phyloP scores from a whole-genome alignment of 345 rosid species.

The Adansonia digitata region DNA sequence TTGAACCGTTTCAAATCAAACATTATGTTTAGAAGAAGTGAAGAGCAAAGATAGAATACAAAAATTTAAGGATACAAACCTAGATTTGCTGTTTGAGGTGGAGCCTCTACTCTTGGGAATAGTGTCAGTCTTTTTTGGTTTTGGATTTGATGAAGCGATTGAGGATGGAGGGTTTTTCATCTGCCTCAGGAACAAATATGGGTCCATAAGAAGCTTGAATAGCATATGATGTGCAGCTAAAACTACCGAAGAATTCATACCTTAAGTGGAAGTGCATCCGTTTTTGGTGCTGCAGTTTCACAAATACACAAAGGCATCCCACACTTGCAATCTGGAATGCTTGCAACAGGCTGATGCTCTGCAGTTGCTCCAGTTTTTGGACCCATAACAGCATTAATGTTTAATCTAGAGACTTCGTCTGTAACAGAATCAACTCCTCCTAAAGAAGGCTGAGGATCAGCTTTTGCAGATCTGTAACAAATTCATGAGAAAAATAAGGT shows the following conservation, averaged over 20 bases:
- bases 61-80: slow-evolving; percentile 5
- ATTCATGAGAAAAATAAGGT: slow-evolving; percentile 1
- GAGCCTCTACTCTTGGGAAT: slow-evolving; percentile 15
- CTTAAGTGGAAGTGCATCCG: slow-evolving; percentile 1
- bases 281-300: slow-evolving; percentile 11
- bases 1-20: background rate
- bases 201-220: background rate
- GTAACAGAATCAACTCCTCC: slow-evolving; percentile 39
- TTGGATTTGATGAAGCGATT: slow-evolving; percentile 7
- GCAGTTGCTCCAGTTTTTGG: slow-evolving; percentile 30
- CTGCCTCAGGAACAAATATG: slow-evolving; percentile 5
- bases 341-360: slow-evolving; percentile 23
- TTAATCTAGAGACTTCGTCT: slow-evolving; percentile 48
- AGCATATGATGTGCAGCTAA: background rate
- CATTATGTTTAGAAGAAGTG: background rate
- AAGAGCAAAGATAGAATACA: background rate
- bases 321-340: slow-evolving; percentile 65
- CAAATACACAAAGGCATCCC: slow-evolving; percentile 86
- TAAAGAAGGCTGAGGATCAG: slow-evolving; percentile 29
- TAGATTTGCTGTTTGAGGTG: slow-evolving; percentile 21
- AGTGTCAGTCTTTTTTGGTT: slow-evolving; percentile 8
- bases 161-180: background rate
- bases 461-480: slow-evolving; percentile 37
- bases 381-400: slow-evolving; percentile 35
- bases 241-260: slow-evolving; percentile 9